phyloP scores from a whole-genome alignment of 306 rosid species.

The Coriaria nepalensis region DNA sequence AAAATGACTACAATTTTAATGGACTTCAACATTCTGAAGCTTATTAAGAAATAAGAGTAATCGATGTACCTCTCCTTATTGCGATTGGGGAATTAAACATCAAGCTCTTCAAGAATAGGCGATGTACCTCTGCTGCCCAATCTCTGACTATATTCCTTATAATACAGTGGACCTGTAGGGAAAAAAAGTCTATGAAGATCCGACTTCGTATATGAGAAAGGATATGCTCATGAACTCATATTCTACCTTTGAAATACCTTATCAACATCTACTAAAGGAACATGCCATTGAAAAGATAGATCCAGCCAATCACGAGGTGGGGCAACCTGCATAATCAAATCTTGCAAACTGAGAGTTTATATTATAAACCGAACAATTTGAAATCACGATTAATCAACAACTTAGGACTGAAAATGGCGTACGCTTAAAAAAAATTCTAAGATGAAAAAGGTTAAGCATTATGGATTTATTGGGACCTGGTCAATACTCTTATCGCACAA shows the following conservation, averaged over 20 bases:
- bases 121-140: slow-evolving; percentile 94
- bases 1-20: slow-evolving; percentile 17
- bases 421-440: too few species aligned
- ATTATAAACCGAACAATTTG: background rate
- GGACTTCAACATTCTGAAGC: background rate
- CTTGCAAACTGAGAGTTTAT: slow-evolving; percentile 7
- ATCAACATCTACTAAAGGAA: slow-evolving; percentile 88
- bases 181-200: background rate
- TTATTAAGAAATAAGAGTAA: background rate
- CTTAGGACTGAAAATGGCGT: too few species aligned
- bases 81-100: slow-evolving; percentile 55
- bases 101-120: slow-evolving; percentile 87
- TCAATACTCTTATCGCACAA: too few species aligned
- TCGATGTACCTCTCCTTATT: slow-evolving; percentile 39
- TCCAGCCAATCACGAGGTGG: slow-evolving; percentile 56
- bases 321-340: slow-evolving; percentile 33
- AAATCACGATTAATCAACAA: too few species aligned
- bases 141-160: slow-evolving; percentile 89
- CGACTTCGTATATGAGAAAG: background rate
- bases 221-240: background rate
- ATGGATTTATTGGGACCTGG: too few species aligned
- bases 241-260: slow-evolving; percentile 34
- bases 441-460: too few species aligned
- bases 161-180: slow-evolving; percentile 69
- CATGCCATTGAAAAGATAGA: slow-evolving; percentile 51